phyloP scores from a whole-genome alignment of 2,329 filamentous ascomycete genomes.

The Diaporthe citri region DNA sequence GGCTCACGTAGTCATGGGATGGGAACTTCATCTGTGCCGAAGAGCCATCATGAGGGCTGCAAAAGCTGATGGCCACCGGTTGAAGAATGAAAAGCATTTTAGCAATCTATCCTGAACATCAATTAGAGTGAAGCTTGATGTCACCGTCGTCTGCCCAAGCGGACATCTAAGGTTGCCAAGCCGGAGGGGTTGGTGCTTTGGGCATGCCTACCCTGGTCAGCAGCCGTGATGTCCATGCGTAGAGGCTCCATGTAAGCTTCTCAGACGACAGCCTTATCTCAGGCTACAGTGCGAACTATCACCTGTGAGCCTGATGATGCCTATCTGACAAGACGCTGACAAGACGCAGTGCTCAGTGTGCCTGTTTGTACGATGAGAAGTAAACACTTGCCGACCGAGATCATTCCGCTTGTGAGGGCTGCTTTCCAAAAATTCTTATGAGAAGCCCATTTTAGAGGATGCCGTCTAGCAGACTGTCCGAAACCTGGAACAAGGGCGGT shows the following conservation, averaged over 20 bases:
- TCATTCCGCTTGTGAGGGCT: neutral
- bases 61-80: too few species aligned
- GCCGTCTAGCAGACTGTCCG: too few species aligned
- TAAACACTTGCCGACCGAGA: neutral
- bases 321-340: too few species aligned
- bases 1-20: neutral
- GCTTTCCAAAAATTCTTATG: neutral
- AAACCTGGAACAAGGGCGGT: too few species aligned
- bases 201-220: conserved; percentile 5
- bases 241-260: neutral
- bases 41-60: too few species aligned
- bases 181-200: conserved; percentile 19
- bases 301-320: neutral
- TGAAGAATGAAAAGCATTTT: neutral
- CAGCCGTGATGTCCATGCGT: neutral
- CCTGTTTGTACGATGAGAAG: neutral
- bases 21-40: neutral
- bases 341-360: neutral
- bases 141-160: neutral
- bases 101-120: neutral
- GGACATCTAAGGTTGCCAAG: conserved; percentile 17
- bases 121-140: neutral
- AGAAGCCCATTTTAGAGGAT: neutral
- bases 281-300: neutral
- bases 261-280: neutral